Base-by-base conservation (phyloP, 1,284 basidiomycete species). In the Trametes hirsuta region DNA sequence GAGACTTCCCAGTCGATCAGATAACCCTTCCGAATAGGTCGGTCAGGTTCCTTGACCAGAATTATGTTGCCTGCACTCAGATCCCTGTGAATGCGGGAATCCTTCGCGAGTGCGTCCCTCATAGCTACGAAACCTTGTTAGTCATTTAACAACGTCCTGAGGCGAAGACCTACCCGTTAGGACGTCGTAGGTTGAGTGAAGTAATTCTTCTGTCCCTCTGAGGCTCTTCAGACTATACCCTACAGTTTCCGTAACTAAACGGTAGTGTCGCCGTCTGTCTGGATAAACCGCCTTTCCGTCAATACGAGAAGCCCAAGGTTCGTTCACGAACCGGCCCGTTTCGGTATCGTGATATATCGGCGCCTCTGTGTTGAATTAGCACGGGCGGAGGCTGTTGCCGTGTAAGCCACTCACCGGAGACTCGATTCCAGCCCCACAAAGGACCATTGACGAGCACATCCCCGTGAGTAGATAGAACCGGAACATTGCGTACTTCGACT, bases 51-150 rank as follows among this genome's bases (percentile, higher is more conserved):
- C 30, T 24, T 30, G 34, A 9, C 34, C 9, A 64, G 59, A 22
- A 64, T 47, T 45, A 64, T 58, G 45, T 61, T 61, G 4, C 48
- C 50, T 3, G 53, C 25, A 34, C 48, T 58, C 9, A 64, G 41
- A 22, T 64, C 59, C 8, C 63, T 36, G 21, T 64, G 63, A 4
- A 64, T 14, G 6, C 49, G 52, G 10, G 40, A 34, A 6, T 11
- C 41, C 21, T 18, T 37, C 24, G 34, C 24, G 18, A 18, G 5
- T 12, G 62, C 59, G 41, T 49, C 48, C 10, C 30, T 11, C 47
- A 58, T 51, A 8, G 62, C 62, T 64, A 14, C 18, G 3, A 15
- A 18, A 18, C 18, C 18, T 18, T 18, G 18, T 37, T 8, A 24
- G 34, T 15, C 4, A 21, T 2, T 4, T 8, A 18, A 8, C 14